Evolutionary conservation across 2,329 filamentous ascomycete genomes (phyloP), one percentile per base, ranked within the genome.

Genomic region (Reticulascus tulasneorum): DNA sequence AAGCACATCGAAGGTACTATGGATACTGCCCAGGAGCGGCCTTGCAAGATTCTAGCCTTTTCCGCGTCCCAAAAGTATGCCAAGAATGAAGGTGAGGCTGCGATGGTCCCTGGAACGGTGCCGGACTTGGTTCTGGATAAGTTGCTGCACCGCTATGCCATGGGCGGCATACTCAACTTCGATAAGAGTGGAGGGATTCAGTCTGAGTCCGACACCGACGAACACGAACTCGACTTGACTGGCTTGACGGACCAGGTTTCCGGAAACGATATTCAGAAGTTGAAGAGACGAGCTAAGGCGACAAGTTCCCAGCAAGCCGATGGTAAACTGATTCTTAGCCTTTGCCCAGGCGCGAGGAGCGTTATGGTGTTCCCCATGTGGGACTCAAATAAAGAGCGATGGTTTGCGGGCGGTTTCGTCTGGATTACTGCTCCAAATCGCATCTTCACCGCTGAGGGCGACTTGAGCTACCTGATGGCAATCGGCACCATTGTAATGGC

Each of bases 401-500:
- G 59, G 56, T 64, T 62, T 43, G 57, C 64, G 5, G 62, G 62
- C 6, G 57, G 56, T 9, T 58, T 70, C 19, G 52, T 62, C 5
- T 69, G 61, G 58, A 67, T 63, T 6, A 55, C 49, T 13, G 49
- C 46, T 19, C 52, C 51, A 11, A 53, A 53, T 3, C 56, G 60
- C 6, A 46, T 46, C 5, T 25, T 46, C 4, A 46, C 44, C 3
- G 37, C 32, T 7, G 29, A 35, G 42, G 45, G 40, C 5, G 51
- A 58, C 25, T 35, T 59, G 23, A 50, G 56, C 5, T 66, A 67
- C 25, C 52, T 74, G 12, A 55, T 58, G 9, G 65, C 66, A 2
- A 73, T 75, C 48, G 64, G 67, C 2, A 70, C 71, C 37, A 68
- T 65, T 2, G 67, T 75, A 22, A 78, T 79, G 72, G 64, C 69